phyloP scores from a whole-genome alignment of 2,329 filamentous ascomycete species.

The Xylariaceae sp. region DNA sequence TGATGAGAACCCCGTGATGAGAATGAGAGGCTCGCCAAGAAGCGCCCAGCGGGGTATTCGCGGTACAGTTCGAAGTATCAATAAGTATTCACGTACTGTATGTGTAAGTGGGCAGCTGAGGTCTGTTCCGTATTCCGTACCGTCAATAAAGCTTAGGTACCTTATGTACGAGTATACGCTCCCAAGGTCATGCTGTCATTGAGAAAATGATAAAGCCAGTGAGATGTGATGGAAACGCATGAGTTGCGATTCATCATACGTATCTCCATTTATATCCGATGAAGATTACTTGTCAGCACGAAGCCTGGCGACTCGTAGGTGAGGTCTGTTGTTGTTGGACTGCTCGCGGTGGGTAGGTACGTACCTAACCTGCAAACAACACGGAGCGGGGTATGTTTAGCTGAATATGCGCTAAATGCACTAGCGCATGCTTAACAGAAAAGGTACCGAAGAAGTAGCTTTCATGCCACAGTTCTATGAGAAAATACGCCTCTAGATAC shows the following conservation, averaged over 20 bases:
- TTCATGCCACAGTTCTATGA: not conserved
- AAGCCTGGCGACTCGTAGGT: not conserved
- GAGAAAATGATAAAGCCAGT: too few species aligned
- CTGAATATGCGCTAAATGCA: not conserved
- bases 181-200: too few species aligned
- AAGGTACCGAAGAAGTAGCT: not conserved
- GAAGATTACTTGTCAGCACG: not conserved
- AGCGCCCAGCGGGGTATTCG: not conserved
- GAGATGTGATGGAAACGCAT: too few species aligned
- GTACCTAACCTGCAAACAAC: not conserved
- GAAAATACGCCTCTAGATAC: not conserved
- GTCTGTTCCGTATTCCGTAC: too few species aligned
- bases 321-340: not conserved
- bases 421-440: not conserved
- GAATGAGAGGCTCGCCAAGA: not conserved
- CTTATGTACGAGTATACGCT: too few species aligned
- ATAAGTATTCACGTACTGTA: not conserved
- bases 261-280: too few species aligned
- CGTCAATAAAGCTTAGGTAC: too few species aligned
- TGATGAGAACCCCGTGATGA: too few species aligned
- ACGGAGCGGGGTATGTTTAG: too few species aligned
- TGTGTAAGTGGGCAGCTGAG: not conserved
- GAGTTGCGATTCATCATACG: too few species aligned
- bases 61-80: not conserved
- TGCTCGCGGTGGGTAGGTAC: not conserved